Conservation (phyloP, 2,329 filamentous ascomycete species). For the Parascedosporium putredinis region DNA sequence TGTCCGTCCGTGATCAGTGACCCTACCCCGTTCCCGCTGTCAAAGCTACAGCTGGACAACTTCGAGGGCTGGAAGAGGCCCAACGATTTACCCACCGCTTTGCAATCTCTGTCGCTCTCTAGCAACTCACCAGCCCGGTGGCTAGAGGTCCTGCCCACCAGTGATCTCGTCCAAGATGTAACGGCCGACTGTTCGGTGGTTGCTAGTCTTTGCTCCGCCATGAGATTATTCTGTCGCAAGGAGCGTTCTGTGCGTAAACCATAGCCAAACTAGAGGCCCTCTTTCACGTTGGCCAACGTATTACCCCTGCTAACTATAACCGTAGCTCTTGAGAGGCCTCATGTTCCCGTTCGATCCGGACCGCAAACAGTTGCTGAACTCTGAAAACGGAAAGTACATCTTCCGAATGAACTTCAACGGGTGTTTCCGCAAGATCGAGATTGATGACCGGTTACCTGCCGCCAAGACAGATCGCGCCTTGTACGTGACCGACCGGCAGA, state of each 20-base stretch:
- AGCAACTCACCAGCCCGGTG: constrained; percentile 50
- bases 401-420: constrained; percentile 95
- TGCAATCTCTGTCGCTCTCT: constrained; percentile 21
- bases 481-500: constrained; percentile 78
- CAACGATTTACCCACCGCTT: constrained; percentile 47
- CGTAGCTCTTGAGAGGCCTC: constrained; percentile 34
- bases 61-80: constrained; percentile 80
- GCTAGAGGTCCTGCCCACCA: constrained; percentile 33
- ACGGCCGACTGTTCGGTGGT: constrained; percentile 96
- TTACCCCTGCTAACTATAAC: no score
- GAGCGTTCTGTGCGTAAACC: constrained; percentile 56
- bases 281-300: no score
- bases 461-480: constrained; percentile 67
- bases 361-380: constrained; percentile 48
- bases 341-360: constrained; percentile 65
- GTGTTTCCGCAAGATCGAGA: constrained; percentile 73
- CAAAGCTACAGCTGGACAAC: constrained; percentile 60
- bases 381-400: constrained; percentile 78
- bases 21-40: constrained; percentile 58
- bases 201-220: constrained; percentile 79
- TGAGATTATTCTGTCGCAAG: constrained; percentile 58
- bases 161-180: constrained; percentile 89
- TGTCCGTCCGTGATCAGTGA: constrained; percentile 47
- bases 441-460: constrained; percentile 78
- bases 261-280: no score